Conservation (phyloP, 2,329 filamentous ascomycete species). For the Pseudogymnoascus sp. region DNA sequence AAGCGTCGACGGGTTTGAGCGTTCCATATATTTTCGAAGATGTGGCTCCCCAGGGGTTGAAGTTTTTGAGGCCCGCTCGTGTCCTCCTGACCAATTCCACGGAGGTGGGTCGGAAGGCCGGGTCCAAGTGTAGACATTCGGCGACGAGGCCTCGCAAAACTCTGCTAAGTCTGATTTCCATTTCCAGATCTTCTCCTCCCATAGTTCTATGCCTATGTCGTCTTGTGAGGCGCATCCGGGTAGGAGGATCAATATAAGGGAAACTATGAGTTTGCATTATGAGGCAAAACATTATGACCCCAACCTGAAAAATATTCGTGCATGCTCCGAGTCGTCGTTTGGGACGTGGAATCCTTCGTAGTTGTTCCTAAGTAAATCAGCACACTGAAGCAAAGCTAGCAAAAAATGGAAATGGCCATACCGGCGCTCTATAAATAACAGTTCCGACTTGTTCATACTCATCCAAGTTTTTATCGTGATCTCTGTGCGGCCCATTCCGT, state of each 20-base stretch:
- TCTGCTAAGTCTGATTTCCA: neutral
- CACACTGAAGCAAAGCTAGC: neutral
- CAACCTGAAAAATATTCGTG: neutral
- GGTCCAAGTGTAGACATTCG: neutral
- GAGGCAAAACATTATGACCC: neutral
- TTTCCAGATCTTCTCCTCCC: neutral
- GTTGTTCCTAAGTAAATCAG: neutral
- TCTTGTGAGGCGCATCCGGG: neutral
- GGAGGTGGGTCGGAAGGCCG: neutral
- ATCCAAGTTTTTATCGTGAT: neutral
- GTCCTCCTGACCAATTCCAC: neutral
- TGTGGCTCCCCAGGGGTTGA: neutral
- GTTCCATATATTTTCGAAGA: neutral
- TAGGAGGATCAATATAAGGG: neutral
- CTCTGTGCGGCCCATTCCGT: neutral
- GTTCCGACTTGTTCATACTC: neutral
- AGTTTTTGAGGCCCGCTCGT: neutral
- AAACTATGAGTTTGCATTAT: neutral
- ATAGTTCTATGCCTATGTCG: neutral
- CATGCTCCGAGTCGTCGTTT: neutral
- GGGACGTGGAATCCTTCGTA: neutral
- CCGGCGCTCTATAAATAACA: neutral
- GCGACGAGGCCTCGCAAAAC: neutral
- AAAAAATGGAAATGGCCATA: neutral
- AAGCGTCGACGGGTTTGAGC: neutral